phyloP scores from a whole-genome alignment of 1,139 yeast genomes.

The Hansenula lynferdii region DNA sequence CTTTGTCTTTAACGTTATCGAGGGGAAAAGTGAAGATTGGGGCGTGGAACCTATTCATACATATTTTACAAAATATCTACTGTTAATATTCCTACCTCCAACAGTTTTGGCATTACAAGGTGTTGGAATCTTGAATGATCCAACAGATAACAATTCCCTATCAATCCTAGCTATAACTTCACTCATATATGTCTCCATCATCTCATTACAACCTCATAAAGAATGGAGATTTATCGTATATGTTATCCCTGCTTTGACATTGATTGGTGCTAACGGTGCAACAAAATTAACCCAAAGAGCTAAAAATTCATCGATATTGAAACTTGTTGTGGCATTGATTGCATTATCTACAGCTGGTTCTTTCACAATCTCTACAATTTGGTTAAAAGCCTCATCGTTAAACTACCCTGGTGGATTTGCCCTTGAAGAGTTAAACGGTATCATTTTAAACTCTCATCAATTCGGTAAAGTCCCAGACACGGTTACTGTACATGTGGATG shows the following conservation, averaged over 20 bases:
- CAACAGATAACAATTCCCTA: slow-evolving; percentile 27
- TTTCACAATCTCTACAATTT: slow-evolving; percentile 39
- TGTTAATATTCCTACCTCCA: slow-evolving; percentile 57
- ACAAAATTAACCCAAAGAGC: slow-evolving; percentile 37
- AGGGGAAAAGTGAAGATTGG: slow-evolving; percentile 76
- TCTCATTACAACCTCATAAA: slow-evolving; percentile 87
- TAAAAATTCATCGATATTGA: slow-evolving; percentile 27
- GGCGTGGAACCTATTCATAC: slow-evolving; percentile 74
- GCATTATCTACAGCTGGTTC: slow-evolving; percentile 32
- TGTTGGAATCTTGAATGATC: slow-evolving; percentile 29
- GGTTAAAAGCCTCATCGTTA: slow-evolving; percentile 59
- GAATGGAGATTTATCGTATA: slow-evolving; percentile 92
- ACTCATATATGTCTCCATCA: slow-evolving; percentile 45
- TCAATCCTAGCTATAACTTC: slow-evolving; percentile 42
- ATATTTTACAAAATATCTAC: slow-evolving; percentile 58
- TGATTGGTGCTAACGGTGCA: slow-evolving; percentile 63
- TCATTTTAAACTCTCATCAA: slow-evolving; percentile 26
- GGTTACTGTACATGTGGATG: slow-evolving; percentile 62
- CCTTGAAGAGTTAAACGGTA: slow-evolving; percentile 45
- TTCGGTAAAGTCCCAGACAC: slow-evolving; percentile 12
- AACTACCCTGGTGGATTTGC: slow-evolving; percentile 94
- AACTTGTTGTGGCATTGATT: slow-evolving; percentile 27
- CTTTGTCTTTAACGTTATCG: slow-evolving; percentile 65
- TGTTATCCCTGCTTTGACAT: slow-evolving; percentile 61
- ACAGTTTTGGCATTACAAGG: slow-evolving; percentile 41